Base-by-base conservation (phyloP, 2,329 filamentous ascomycete species). In the Cadophora gregata region DNA sequence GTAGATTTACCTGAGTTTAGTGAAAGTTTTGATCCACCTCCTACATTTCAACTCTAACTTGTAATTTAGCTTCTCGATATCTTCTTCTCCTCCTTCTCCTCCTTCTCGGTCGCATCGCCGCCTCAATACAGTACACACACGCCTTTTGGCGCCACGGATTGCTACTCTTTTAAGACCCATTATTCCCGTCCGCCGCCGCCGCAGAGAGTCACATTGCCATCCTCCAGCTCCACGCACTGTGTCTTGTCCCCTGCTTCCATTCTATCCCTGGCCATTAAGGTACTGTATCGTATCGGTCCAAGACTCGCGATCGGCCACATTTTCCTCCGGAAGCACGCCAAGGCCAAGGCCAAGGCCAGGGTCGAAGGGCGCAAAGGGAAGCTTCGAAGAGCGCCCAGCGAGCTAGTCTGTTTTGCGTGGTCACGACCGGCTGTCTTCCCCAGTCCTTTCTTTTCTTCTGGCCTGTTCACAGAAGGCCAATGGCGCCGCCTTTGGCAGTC, bases 401-500 rank as follows among this genome's bases (percentile, higher is more conserved):
- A n/a, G 38, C 27, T 38, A 63, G 50, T 47, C 53, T 53, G 60
- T 60, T 67, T 63, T 48, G 65, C 56, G 48, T 59, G 48, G 27
- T n/a, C 47, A 61, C 14, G 25, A 36, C 56, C 21, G 56, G 56
- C 56, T 21, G 56, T 36, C 36, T 47, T 12, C 9, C 56, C 56
- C 56, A 47, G 42, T n/a, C 36, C 4, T 14, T 36, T 38, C 27
- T 31, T 5, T 47, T 14, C 27, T 48, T 45, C 56, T 27, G 24
- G 36, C 56, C 56, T 48, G 56, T 45, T 59, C 56, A 47, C n/a
- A 59, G 56, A 33, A 59, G n/a, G 38, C 62, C 21, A 51, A 45
- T 27, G 31, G 38, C 65, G 65, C 61, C 65, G 61, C 61, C 65
- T 64, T 64, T 66, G 65, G 61, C 64, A 38, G 8, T 56, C 16